Evolutionary conservation across 2,329 filamentous ascomycete species (phyloP).

Genomic region (Seiridium cupressi): DNA sequence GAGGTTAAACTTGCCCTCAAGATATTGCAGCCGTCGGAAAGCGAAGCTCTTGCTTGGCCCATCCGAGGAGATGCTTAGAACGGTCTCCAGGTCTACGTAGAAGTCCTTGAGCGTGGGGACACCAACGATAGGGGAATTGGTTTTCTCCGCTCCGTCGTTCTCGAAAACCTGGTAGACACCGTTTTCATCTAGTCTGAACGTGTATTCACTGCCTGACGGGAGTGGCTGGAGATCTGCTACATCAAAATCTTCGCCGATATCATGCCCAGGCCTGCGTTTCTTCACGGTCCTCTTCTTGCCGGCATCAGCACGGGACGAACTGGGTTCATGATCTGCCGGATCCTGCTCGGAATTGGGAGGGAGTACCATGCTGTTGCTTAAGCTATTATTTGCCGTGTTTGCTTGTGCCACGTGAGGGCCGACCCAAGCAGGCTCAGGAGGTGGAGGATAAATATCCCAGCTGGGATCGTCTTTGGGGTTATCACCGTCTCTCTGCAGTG

Average conservation of each 20-base stretch:
- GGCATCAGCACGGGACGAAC: slow-evolving; percentile 30
- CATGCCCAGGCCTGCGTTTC: slow-evolving; percentile 79
- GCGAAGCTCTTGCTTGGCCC: slow-evolving; percentile 97
- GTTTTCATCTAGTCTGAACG: slow-evolving; percentile 75
- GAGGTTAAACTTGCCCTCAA: slow-evolving; percentile 96
- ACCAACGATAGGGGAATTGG: slow-evolving; percentile 68
- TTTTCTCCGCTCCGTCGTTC: slow-evolving; percentile 57
- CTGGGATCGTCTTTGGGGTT: slow-evolving; percentile 82
- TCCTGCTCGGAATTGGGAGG: slow-evolving; percentile 25
- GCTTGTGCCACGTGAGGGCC: slow-evolving; percentile 42
- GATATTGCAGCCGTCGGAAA: slow-evolving; percentile 88
- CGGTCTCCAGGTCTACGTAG: slow-evolving; percentile 88
- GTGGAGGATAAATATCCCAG: slow-evolving; percentile 89
- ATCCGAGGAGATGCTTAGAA: slow-evolving; percentile 88
- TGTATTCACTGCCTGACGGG: slow-evolving; percentile 68
- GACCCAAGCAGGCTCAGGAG: slow-evolving; percentile 88
- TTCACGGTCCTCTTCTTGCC: slow-evolving; percentile 48
- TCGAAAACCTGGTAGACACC: slow-evolving; percentile 94
- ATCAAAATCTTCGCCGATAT: slow-evolving; percentile 91
- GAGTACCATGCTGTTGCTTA: slow-evolving; percentile 43
- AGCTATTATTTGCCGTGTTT: slow-evolving; percentile 32
- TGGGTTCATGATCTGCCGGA: slow-evolving; percentile 19
- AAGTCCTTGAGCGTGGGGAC: slow-evolving; percentile 95
- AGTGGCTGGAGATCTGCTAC: slow-evolving; percentile 75
- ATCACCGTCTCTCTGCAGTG: slow-evolving; percentile 75